These are phyloP conservation scores for Alternaria sp. DNA, from an alignment of 2,329 filamentous ascomycete genomes.

Conservation along the genomic window DNA sequence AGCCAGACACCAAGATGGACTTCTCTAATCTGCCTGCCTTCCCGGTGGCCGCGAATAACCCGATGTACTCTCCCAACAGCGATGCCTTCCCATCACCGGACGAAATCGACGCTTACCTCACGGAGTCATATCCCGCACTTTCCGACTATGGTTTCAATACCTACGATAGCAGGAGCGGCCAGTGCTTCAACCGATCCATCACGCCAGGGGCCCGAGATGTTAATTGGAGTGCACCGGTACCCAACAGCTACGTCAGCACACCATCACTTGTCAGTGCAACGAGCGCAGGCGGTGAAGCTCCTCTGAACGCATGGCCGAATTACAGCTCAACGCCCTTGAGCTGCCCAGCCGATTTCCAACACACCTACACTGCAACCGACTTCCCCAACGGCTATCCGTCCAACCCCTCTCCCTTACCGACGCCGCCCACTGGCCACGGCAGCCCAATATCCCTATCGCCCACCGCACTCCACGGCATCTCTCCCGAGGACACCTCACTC, in stretches of 20 bases:
- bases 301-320: slow-evolving; percentile 4
- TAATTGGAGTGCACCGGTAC: slow-evolving; percentile 4
- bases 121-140: slow-evolving; percentile 3
- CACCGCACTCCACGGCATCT: not conserved
- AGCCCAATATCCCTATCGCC: slow-evolving; percentile 4
- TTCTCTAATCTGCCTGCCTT: slow-evolving; percentile 5
- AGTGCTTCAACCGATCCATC: slow-evolving; percentile 2
- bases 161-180: not conserved
- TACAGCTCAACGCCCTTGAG: slow-evolving; percentile 5
- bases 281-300: not conserved
- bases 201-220: not conserved
- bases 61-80: slow-evolving; percentile 11
- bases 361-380: slow-evolving; percentile 3
- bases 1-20: not conserved
- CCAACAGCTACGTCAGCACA: slow-evolving; percentile 6
- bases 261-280: not conserved
- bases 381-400: slow-evolving; percentile 4
- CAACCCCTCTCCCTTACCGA: slow-evolving; percentile 7
- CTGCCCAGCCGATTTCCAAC: slow-evolving; percentile 1
- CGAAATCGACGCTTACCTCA: slow-evolving; percentile 7
- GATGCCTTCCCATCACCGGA: slow-evolving; percentile 9
- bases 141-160: slow-evolving; percentile 4
- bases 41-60: not conserved
- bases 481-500: not conserved
- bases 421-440: not conserved